These are phyloP conservation scores for Zancudomyces culisetae DNA, from an alignment of 371 early-diverging fungal species.

Conservation along the genomic window DNA sequence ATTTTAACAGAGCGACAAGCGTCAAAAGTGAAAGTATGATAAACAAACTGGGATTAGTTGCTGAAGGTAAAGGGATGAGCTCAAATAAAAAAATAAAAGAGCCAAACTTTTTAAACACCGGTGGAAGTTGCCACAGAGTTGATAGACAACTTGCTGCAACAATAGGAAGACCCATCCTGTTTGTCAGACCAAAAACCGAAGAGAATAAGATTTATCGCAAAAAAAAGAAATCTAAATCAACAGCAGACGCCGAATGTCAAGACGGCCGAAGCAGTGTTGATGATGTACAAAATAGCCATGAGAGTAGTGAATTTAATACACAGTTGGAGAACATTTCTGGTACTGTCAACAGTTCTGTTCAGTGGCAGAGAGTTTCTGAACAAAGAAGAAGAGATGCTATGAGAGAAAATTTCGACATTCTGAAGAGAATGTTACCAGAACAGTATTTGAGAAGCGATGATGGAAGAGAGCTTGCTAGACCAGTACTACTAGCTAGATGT, in stretches of 20 bases:
- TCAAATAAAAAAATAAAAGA: no score
- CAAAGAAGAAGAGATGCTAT: slow-evolving; percentile 25
- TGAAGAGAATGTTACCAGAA: slow-evolving; percentile 26
- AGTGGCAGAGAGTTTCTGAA: slow-evolving; percentile 25
- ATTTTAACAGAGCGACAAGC: no score
- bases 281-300: background rate
- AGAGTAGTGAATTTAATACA: background rate
- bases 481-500: slow-evolving; percentile 21
- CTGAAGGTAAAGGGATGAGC: no score
- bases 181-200: slow-evolving; percentile 15
- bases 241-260: background rate
- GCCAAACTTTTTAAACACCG: no score
- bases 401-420: slow-evolving; percentile 26
- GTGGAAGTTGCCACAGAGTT: slow-evolving; percentile 15
- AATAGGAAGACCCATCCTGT: slow-evolving; percentile 15
- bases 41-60: no score
- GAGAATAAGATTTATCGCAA: background rate
- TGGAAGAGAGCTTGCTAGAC: slow-evolving; percentile 23
- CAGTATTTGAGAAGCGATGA: slow-evolving; percentile 23
- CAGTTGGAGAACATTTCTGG: background rate
- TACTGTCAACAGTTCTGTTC: background rate
- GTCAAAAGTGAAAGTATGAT: no score
- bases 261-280: slow-evolving; percentile 16
- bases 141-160: slow-evolving; percentile 21
- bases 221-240: background rate